Evolutionary conservation across 2,329 filamentous ascomycete genomes (phyloP), one percentile per base, ranked within the genome.

Genomic region (Hymenoscyphus infarciens): DNA sequence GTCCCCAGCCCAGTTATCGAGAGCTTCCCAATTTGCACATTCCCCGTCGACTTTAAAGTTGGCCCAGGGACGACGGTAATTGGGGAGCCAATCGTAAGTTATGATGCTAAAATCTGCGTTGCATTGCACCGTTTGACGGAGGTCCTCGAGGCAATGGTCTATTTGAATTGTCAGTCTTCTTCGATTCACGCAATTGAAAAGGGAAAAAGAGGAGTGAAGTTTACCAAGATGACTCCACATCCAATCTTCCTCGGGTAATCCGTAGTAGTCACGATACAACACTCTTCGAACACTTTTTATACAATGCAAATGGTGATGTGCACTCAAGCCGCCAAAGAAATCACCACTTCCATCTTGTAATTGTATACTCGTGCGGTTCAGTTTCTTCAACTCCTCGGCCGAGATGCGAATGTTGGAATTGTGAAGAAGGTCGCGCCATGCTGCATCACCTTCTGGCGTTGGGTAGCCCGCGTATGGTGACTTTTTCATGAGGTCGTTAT

Each of bases 301-400:
- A 57, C 62, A 64, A 52, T 64, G 62, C n/a, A 64, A 29, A 54
- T 64, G 59, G 22, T 64, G 62, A 57, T 61, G 61, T 15, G 57
- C 60, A 59, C 61, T 58, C 16, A 64, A 29, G 1, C 59, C 59
- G 5, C 61, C 59, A 61, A 64, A 59, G 42, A 59, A 64, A 45
- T 64, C 53, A 0, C 59, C 59, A 49, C 53, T 56, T 49, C 52
- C 59, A 39, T 64, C 62, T 31, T 64, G 59, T 7, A 64, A n/a
- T 53, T 64, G 56, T 8, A 56, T 56, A 15, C 42, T 56, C 10
- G 56, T 31, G 11, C 53, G 31, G 8, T 61, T 61, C 53, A 61
- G 10, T n/a, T 49, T 61, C 13, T 56, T 42, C 35, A 61, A 57
- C 35, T 61, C 59, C 22, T 61, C 59, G 5, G 13, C 38, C 2